Conservation (phyloP, 352 stramenopile species). For the Phytopythium boreale region DNA sequence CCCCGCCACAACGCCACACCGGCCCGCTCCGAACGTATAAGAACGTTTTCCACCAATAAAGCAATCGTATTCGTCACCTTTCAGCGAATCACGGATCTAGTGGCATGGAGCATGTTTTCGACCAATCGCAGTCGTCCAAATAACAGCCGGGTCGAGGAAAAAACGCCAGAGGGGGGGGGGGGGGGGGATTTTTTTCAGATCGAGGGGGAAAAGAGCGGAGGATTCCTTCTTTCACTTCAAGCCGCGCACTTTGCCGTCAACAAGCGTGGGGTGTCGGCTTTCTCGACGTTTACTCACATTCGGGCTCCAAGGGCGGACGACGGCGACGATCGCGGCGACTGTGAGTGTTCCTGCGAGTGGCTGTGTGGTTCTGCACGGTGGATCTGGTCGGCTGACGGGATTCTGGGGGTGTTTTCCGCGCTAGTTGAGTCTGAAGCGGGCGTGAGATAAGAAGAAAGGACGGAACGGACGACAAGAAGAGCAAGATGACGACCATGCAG, state of each 20-base stretch:
- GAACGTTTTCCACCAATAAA: neutral
- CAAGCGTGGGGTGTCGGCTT: neutral
- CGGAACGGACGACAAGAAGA: neutral
- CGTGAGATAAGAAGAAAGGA: conserved; percentile 2
- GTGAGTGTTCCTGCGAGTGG: neutral
- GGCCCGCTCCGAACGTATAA: conserved; percentile 1
- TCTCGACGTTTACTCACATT: neutral
- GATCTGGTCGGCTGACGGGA: neutral
- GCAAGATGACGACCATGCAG: conserved; percentile 35
- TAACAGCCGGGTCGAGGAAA: neutral
- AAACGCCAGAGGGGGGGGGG: neutral
- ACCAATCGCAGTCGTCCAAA: neutral
- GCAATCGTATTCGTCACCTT: neutral
- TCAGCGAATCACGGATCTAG: neutral
- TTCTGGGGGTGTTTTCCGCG: neutral
- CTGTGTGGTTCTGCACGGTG: too few relatives aligned
- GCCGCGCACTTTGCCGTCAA: conserved; percentile 5
- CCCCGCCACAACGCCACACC: neutral
- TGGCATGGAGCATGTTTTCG: neutral
- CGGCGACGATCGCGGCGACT: neutral
- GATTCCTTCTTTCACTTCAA: conserved; percentile 14
- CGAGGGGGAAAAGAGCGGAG: neutral
- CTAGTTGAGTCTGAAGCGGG: neutral
- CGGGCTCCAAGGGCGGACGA: neutral
- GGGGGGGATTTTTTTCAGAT: neutral